Evolutionary conservation across 106 monocot genomes (phyloP).

Genomic region (Phalaenopsis aphrodite): DNA sequence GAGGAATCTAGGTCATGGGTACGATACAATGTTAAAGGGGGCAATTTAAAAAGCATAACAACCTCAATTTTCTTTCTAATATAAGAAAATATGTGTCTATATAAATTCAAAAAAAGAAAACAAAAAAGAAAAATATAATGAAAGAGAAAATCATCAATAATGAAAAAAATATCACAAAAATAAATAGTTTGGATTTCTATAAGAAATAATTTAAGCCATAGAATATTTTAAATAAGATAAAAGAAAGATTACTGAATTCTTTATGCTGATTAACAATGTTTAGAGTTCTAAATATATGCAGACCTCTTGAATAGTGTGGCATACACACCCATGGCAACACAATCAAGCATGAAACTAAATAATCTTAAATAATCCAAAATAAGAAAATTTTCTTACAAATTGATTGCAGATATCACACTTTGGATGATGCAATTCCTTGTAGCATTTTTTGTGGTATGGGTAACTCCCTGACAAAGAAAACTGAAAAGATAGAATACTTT

Average conservation of each 20-base stretch:
- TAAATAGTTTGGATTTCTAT: not conserved
- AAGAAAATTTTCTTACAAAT: constrained; percentile 56
- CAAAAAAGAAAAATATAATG: not conserved
- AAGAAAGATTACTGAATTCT: not conserved
- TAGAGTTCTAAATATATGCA: not conserved
- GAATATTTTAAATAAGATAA: not conserved
- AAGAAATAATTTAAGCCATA: not conserved
- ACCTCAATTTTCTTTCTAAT: not conserved
- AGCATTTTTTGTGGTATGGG: constrained; percentile 84
- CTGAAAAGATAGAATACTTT: constrained; percentile 31
- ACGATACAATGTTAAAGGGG: not conserved
- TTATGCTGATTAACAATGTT: not conserved
- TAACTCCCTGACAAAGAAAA: constrained; percentile 76
- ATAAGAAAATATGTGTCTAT: not conserved
- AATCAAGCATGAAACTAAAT: not conserved
- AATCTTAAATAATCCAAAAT: not conserved
- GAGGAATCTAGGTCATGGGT: not conserved
- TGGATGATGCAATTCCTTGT: constrained; percentile 89
- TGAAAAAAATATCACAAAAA: not conserved
- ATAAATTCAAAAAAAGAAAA: not conserved
- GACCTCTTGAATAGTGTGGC: not conserved
- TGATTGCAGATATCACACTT: constrained; percentile 94
- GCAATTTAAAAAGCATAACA: not conserved
- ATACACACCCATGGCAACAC: not conserved
- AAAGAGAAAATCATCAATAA: not conserved